Evolutionary conservation across 78 protist species (phyloP), one percentile per base, ranked within the genome.

Genomic region (Parvularia atlantis): DNA sequence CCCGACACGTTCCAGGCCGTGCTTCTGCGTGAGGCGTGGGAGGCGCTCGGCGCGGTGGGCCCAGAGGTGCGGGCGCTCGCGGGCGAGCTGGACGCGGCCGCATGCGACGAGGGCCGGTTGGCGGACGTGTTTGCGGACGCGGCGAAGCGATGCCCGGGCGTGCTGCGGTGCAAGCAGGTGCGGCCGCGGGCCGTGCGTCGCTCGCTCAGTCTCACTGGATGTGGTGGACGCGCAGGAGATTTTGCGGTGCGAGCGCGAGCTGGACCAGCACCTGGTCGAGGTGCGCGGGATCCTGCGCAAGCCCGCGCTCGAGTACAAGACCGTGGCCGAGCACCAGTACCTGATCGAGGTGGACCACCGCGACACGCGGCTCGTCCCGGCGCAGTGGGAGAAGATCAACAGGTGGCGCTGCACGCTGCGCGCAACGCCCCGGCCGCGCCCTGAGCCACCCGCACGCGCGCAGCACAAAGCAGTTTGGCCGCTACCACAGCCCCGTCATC

Each of bases 301-400:
- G 16, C 54, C 57, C 0, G 4, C 61, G 13, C 62, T 68, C 58
- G 73, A 68, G 26, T 68, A 68, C 39, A 43, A 52, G 31, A 68
- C 73, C 1, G 73, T 68, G 39, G 19, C 61, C 28, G 56, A 48
- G 24, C 16, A 5, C 9, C 66, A 70, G 75, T 70, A 31, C n/a
- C 75, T 70, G 17, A n/a, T 70, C 37, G 75, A 70, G 35, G 75
- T 70, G n/a, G 14, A 63, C 5, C 10, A 37, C 9, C 19, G 66
- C 39, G 19, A 20, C n/a, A 13, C 19, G 31, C 1, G 6, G 37
- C 16, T 13, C 31, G 58, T 70, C 5, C 75, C 75, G 26, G 39
- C 20, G 16, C 33, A 53, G 11, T 70, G 75, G 75, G 33, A 37
- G 30, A 46, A 46, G n/a, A 70, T 70, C n/a, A 57, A 35, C 56